Evolutionary conservation across 768 basidiomycete species (phyloP).

Genomic region (Pleurotus tuoliensis): DNA sequence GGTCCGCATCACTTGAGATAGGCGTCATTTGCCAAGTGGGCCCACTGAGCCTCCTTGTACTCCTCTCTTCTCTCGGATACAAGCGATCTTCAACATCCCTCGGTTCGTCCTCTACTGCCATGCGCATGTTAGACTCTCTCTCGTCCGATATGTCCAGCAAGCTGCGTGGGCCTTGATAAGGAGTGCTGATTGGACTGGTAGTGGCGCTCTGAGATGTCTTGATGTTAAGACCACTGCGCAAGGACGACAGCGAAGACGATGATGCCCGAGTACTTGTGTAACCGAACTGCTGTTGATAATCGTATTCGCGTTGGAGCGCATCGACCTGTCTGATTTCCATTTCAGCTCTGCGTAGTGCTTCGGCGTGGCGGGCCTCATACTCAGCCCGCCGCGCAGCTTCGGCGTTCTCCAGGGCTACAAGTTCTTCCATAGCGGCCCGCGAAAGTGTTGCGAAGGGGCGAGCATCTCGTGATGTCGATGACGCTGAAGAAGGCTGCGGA

Average conservation of each 20-base stretch:
- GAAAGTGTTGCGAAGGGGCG: slow-evolving; percentile 67
- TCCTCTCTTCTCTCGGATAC: slow-evolving; percentile 18
- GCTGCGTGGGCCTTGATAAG: slow-evolving; percentile 33
- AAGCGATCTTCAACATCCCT: slow-evolving; percentile 18
- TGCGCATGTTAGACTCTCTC: slow-evolving; percentile 2
- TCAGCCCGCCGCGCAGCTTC: slow-evolving; percentile 85
- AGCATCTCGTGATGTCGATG: slow-evolving; percentile 22
- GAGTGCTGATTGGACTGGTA: slow-evolving; percentile 51
- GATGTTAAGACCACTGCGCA: not conserved
- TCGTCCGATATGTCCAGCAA: not conserved
- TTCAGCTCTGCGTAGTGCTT: slow-evolving; percentile 66
- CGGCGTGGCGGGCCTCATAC: slow-evolving; percentile 76
- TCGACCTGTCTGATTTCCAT: slow-evolving; percentile 53
- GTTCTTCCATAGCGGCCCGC: slow-evolving; percentile 80
- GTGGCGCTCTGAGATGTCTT: slow-evolving; percentile 53
- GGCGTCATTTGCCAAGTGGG: slow-evolving; percentile 54
- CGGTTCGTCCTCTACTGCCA: slow-evolving; percentile 1
- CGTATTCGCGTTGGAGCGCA: slow-evolving; percentile 8
- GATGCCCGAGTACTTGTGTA: slow-evolving; percentile 17
- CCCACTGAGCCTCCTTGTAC: slow-evolving; percentile 48
- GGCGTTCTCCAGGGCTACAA: slow-evolving; percentile 82
- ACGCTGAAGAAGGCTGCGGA: slow-evolving; percentile 34
- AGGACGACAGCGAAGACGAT: slow-evolving; percentile 16
- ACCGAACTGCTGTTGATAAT: slow-evolving; percentile 3
- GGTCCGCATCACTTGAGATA: slow-evolving; percentile 12